Base-by-base conservation (phyloP, 768 basidiomycete genomes). In the Agaricus sinodeliciosus region DNA sequence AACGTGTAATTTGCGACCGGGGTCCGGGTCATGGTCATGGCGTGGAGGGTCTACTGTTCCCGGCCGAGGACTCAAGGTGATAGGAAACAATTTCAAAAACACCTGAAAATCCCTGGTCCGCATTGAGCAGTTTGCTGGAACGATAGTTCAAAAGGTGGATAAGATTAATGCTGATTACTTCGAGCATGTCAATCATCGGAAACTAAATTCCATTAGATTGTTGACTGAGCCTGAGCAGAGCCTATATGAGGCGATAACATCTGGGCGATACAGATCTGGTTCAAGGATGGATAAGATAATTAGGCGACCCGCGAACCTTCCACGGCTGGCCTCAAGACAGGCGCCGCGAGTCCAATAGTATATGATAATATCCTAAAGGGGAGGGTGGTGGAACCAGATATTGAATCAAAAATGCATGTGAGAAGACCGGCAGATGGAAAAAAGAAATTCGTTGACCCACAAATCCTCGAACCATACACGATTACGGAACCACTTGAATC, bases 401-500 rank as follows among this genome's bases (percentile, higher is more conserved):
- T 28, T 28, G 26, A 52, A 45, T 39, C 35, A 54, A 45, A 54
- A 19, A 44, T 28, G 25, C 25, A 35, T 31, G 45, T 54, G 52
- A 54, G 52, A 42, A 41, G 27, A 54, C 46, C 39, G 40, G 52
- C 45, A 39, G 52, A 48, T 4, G 31, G 47, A 22, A 51, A 48
- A 31, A 13, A 37, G 39, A 28, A 41, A 39, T 36, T 39, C 9
- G 26, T 22, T 46, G 43, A 57, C 56, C 18, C 45, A 57, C 56
- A 43, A 49, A 49, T 54, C 34, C 37, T 31, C 11, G 6, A 31
- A 19, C 41, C 43, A 52, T 44, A 54, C 37, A 39, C 34, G 43
- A 63, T 82, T 76, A 98, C 65, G 90, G 85, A 56, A 97, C 85
- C 51, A 97, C 91, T 63, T 87, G 83, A 43, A 99, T 76, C 28